Conservation (phyloP, 345 rosid genomes). For the Psidium guajava region DNA sequence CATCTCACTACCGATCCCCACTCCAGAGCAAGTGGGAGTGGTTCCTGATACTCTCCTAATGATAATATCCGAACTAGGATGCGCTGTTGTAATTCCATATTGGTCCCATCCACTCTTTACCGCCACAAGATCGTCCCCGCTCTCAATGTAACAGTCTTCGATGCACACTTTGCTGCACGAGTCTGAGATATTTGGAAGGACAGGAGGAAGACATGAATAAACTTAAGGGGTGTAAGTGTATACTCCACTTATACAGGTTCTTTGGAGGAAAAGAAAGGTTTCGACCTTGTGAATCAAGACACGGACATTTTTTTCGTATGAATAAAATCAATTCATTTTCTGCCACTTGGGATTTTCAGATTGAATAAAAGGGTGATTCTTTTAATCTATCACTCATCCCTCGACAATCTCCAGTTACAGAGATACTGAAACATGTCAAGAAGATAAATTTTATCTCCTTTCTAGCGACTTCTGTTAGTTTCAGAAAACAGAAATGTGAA, state of each 20-base stretch:
- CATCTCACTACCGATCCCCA: constrained; percentile 98
- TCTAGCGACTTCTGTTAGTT: background rate
- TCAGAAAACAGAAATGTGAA: background rate
- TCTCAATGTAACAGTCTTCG: constrained; percentile 87
- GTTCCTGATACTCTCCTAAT: constrained; percentile 80
- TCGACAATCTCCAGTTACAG: background rate
- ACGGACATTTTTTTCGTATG: background rate
- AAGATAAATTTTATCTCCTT: background rate
- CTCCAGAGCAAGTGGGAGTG: constrained; percentile 88
- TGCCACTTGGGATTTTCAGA: background rate
- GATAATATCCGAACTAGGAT: constrained; percentile 75
- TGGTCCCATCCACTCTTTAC: constrained; percentile 99
- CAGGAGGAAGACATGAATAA: background rate
- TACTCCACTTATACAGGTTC: background rate
- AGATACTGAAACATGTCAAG: background rate
- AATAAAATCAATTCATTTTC: background rate
- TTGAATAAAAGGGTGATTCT: background rate
- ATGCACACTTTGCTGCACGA: constrained; percentile 84
- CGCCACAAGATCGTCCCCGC: constrained; percentile 96
- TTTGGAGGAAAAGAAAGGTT: background rate
- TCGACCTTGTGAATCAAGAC: background rate
- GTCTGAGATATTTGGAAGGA: constrained; percentile 34
- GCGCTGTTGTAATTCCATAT: constrained; percentile 70
- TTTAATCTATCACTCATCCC: background rate
- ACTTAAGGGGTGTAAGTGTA: background rate